Evolutionary conservation across 176 grass and related monocot genomes (phyloP), one percentile per base, ranked within the genome.

Genomic region (Melocanna baccifera): DNA sequence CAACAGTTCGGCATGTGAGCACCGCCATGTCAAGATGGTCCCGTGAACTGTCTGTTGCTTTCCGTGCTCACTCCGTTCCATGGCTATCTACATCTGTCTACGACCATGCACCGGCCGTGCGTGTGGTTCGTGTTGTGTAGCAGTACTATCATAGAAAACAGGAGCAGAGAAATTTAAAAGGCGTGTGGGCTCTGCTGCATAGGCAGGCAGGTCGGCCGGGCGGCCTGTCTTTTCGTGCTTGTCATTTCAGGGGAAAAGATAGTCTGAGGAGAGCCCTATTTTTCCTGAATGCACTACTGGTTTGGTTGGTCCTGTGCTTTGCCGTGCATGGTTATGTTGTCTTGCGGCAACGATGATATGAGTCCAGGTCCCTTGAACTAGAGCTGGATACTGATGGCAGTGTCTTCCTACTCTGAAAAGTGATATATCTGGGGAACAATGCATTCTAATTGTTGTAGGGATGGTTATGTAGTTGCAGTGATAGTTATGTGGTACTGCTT

Each of bases 1-100:
- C 84, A 32, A 14, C 73, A 19, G 73, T 29, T 67, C 14, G 3
- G 79, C 88, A 83, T 79, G 88, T 85, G 81, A 88, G 55, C 80
- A 73, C 88, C 83, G 57, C 61, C 79, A 46, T 72, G 69, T 48
- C 75, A 43, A 37, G 0, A 84, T 78, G 80, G 85, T 79, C 84
- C 80, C 79, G 84, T 83, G 84, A 83, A 30, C 66, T 46, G 3
- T 12, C 29, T 55, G 16, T 36, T 16, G 51, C 30, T 58, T 65
- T 42, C 81, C 72, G 81, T 73, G 87, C 47, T 74, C 41, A 47
- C 12, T 20, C 68, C 46, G 61, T 67, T 6, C 7, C 59, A 12
- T 45, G 36, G 69, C 47, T 65, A 43, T 36, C 22, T 26, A 45
- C 55, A 43, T 36, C 22, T 39, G 32, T 16, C 12, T 5, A 36